A percentile compares a stretch with the other conserved stretches of the same genome.
Conservation (phyloP, 73 alveolate species). For the Tetrahymena elliotti region DNA sequence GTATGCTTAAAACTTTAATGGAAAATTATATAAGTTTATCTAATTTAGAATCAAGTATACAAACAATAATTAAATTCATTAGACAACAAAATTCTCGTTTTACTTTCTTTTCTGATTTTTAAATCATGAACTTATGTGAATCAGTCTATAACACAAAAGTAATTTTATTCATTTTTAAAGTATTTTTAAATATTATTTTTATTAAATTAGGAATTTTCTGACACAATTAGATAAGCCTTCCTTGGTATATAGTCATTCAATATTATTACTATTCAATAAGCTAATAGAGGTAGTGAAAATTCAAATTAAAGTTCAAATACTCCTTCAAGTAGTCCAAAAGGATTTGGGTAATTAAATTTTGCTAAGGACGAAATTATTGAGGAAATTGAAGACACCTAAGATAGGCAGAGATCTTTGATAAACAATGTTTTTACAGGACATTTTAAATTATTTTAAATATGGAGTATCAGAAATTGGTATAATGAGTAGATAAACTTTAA, state of each 20-base stretch:
- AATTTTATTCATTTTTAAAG: not conserved
- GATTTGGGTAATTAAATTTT: not conserved
- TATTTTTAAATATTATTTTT: not conserved
- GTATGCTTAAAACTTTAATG: not conserved
- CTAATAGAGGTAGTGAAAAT: not conserved
- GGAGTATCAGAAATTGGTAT: not conserved
- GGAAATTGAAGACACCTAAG: not conserved
- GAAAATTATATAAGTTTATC: not conserved
- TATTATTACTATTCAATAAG: not conserved
- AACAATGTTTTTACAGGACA: not conserved
- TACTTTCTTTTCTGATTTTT: not conserved
- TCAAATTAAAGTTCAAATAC: not conserved
- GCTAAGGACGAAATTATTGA: not conserved
- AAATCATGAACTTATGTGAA: not conserved
- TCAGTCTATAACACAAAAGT: not conserved
- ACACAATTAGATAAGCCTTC: not conserved
- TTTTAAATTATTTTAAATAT: not conserved
- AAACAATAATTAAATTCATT: not conserved
- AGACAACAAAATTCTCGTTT: not conserved
- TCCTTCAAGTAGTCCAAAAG: not conserved
- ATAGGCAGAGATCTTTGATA: not conserved
- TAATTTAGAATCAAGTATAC: not conserved
- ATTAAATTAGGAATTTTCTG: not conserved
- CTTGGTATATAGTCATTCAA: not conserved
- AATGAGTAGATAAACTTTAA: not conserved